Evolutionary conservation across 75 land plant genomes (phyloP).

Genomic region (Picea sitchensis): DNA sequence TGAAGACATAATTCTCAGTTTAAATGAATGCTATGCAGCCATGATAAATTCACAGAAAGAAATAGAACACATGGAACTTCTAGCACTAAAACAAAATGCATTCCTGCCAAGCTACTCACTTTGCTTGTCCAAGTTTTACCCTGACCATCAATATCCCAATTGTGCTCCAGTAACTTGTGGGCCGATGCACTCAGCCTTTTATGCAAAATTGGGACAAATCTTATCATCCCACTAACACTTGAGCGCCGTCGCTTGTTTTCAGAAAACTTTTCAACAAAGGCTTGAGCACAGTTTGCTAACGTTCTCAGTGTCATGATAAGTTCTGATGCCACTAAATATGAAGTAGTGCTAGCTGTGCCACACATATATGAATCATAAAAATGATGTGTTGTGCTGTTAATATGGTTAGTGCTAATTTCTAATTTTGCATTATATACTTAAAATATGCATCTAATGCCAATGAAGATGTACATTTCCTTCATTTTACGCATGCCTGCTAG

Average conservation of each 20-base stretch:
- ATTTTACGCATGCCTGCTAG: background rate
- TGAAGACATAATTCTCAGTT: background rate
- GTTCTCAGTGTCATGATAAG: constrained; percentile 58
- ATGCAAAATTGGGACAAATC: constrained; percentile 31
- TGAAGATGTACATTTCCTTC: background rate
- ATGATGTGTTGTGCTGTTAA: background rate
- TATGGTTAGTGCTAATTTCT: background rate
- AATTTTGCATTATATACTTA: background rate
- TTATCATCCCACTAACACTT: constrained; percentile 12
- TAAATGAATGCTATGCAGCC: background rate
- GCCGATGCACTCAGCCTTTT: constrained; percentile 60
- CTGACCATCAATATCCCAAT: constrained; percentile 39
- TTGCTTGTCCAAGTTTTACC: constrained; percentile 47
- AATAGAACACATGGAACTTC: background rate
- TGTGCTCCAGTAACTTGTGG: constrained; percentile 50
- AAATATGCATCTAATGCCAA: constrained; percentile 1
- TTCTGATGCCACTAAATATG: constrained; percentile 16
- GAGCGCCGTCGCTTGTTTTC: constrained; percentile 26
- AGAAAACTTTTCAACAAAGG: constrained; percentile 18
- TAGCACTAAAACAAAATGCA: background rate
- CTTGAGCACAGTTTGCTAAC: constrained; percentile 40
- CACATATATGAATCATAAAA: background rate
- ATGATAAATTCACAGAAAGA: background rate
- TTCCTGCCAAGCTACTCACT: constrained; percentile 27
- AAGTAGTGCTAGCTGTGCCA: background rate